phyloP scores from a whole-genome alignment of 192 early-diverging fungal genomes.

The Cladochytrium replicatum region DNA sequence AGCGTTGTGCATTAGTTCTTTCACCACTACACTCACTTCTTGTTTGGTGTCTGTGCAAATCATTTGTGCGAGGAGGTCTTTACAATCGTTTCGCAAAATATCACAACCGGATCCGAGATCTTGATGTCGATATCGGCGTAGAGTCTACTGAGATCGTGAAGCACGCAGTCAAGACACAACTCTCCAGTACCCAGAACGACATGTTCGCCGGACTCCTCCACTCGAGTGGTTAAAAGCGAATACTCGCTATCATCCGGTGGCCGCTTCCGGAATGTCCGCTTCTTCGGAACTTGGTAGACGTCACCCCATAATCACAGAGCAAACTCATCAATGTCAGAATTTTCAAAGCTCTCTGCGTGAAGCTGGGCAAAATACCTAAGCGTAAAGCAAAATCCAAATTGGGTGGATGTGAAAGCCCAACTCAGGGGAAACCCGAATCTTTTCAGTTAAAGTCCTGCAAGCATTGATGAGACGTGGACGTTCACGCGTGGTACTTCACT shows the following conservation, averaged over 20 bases:
- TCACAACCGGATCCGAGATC: constrained; percentile 94
- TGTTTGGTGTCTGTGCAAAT: constrained; percentile 97
- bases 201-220: constrained; percentile 97
- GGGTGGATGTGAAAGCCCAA: constrained; percentile 80
- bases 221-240: constrained; percentile 66
- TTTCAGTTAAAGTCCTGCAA: constrained; percentile 24
- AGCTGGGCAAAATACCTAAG: constrained; percentile 83
- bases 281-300: constrained; percentile 73
- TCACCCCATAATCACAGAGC: constrained; percentile 95
- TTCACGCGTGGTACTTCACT: not conserved
- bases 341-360: constrained; percentile 70
- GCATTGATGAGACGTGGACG: not conserved
- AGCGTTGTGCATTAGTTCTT: not conserved
- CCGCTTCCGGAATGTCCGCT: constrained; percentile 71
- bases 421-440: constrained; percentile 79
- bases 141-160: constrained; percentile 88
- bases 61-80: constrained; percentile 91
- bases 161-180: constrained; percentile 88
- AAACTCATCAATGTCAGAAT: constrained; percentile 65
- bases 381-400: constrained; percentile 91
- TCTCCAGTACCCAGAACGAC: constrained; percentile 94
- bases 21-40: constrained; percentile 62
- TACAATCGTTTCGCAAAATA: constrained; percentile 90
- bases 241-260: constrained; percentile 56
- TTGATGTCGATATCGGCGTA: constrained; percentile 97